Evolutionary conservation across 768 basidiomycete species (phyloP).

Genomic region (Hypholoma sublateritium): DNA sequence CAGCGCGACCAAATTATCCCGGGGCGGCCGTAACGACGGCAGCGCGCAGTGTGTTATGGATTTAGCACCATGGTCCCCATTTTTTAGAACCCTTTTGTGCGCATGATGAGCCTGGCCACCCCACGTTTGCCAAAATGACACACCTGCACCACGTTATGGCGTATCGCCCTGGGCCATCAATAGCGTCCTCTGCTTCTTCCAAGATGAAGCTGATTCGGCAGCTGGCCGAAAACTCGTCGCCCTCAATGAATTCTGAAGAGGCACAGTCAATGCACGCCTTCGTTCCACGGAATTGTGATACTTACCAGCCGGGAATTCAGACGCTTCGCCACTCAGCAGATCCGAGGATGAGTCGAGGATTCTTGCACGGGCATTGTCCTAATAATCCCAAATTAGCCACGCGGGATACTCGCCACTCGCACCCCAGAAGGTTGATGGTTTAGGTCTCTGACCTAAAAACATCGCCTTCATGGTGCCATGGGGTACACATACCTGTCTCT

Average conservation of each 20-base stretch:
- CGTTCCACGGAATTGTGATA: background rate
- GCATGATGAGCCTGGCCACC: constrained; percentile 2
- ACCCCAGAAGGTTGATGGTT: too few relatives aligned
- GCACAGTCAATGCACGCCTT: background rate
- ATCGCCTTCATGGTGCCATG: background rate
- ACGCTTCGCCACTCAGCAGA: constrained; percentile 36
- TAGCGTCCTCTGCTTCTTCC: constrained; percentile 36
- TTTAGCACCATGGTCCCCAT: constrained; percentile 42
- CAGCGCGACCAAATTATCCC: constrained; percentile 64
- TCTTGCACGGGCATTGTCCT: constrained; percentile 46
- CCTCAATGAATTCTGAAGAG: constrained; percentile 55
- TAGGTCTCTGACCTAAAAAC: too few relatives aligned
- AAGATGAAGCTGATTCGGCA: constrained; percentile 51
- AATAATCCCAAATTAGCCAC: constrained; percentile 3
- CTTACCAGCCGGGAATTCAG: constrained; percentile 43
- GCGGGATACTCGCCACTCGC: too few relatives aligned
- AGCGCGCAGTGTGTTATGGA: constrained; percentile 54
- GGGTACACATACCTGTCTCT: constrained; percentile 42
- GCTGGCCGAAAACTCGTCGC: constrained; percentile 62
- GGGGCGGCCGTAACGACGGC: constrained; percentile 62
- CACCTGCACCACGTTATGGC: constrained; percentile 68
- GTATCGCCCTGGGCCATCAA: constrained; percentile 58
- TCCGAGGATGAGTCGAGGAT: constrained; percentile 57
- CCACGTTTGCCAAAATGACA: constrained; percentile 7
- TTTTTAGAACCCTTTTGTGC: constrained; percentile 41